Percentiles rank a stretch among this genome's conserved stretches.
These are phyloP conservation scores for Sphaerulina vaccinii DNA, from an alignment of 2,329 filamentous ascomycete species.

Conservation along the genomic window DNA sequence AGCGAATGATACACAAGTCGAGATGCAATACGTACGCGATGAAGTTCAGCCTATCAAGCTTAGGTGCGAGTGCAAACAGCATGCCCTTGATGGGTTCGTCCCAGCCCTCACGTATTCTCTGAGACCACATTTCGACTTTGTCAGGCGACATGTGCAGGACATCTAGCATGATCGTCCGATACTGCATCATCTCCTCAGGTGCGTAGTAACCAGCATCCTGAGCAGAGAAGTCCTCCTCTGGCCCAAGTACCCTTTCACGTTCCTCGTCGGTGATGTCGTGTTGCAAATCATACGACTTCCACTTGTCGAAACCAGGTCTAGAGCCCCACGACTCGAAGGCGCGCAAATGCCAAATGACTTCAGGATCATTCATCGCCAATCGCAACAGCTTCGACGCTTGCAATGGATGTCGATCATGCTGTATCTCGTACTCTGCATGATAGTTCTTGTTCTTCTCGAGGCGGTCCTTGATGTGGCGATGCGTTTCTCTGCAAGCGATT, in stretches of 20 bases:
- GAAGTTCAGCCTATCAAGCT: slow-evolving; percentile 20
- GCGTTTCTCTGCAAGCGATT: neutral
- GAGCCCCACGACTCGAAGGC: slow-evolving; percentile 18
- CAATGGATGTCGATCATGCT: slow-evolving; percentile 12
- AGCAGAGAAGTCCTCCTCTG: slow-evolving; percentile 3
- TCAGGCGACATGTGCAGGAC: slow-evolving; percentile 5
- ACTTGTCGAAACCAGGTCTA: slow-evolving; percentile 14
- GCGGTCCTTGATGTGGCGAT: neutral
- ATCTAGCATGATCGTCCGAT: slow-evolving; percentile 11
- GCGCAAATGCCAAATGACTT: slow-evolving; percentile 19
- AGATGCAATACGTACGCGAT: slow-evolving; percentile 4
- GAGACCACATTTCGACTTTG: slow-evolving; percentile 9
- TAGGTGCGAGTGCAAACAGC: slow-evolving; percentile 17
- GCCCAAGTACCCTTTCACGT: slow-evolving; percentile 5
- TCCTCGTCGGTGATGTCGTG: neutral
- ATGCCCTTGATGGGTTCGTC: slow-evolving; percentile 23
- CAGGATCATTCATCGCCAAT: slow-evolving; percentile 2
- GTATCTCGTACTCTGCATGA: neutral
- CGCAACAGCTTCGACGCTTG: slow-evolving; percentile 3
- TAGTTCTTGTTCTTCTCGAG: neutral
- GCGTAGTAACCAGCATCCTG: slow-evolving; percentile 9
- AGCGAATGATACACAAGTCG: too few relatives aligned
- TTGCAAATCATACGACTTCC: slow-evolving; percentile 6
- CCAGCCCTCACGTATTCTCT: slow-evolving; percentile 11
- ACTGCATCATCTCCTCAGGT: slow-evolving; percentile 6